Base-by-base conservation (phyloP, 2,329 filamentous ascomycete species). In the Colletotrichum sp. region DNA sequence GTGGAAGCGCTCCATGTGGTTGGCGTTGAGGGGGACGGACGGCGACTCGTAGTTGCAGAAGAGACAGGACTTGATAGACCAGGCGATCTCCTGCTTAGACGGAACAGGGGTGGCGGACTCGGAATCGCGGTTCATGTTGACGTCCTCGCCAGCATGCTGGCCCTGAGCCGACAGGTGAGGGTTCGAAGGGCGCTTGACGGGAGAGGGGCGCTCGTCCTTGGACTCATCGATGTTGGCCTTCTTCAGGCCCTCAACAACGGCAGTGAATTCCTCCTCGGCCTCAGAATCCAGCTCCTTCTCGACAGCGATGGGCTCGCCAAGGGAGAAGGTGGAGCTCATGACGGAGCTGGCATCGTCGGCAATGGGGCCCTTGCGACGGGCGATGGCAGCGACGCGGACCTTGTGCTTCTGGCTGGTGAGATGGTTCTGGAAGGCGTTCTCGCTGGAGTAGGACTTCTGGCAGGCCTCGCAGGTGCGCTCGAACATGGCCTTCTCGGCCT, bases 381-480 rank as follows among this genome's bases (percentile, higher is more conserved):
- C 82, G 28, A 84, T 84, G 62, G 85, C 81, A 57, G 89, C 88
- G 36, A 91, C 88, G 74, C 94, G 89, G 80, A 93, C 93, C 85
- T 93, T 95, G 86, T 99, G 97, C 85, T 98, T 98, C 80, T 95
- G 93, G 86, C 96, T 98, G 75, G 93, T 93, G 72, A 99, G 85
- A 83, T 99, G 97, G 86, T 99, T 99, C 82, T 93, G 92, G 85
- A 94, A 99, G 39, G 97, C 96, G 86, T 98, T 98, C 83, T 98
- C 95, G 86, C 96, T 99, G 88, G 94, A 99, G 85, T 98, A 99
- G 16, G 94, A 96, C 88, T 98, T 98, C 81, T 94, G 91, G 88
- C 97, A 99, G 24, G 93, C 90, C 5, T 92, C 89, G 85, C 97
- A 99, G 34, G 89, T 87, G 82, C 94, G 96, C 84, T 98, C 95